Evolutionary conservation across 2,329 filamentous ascomycete genomes (phyloP).

Genomic region (Fusarium graminum): DNA sequence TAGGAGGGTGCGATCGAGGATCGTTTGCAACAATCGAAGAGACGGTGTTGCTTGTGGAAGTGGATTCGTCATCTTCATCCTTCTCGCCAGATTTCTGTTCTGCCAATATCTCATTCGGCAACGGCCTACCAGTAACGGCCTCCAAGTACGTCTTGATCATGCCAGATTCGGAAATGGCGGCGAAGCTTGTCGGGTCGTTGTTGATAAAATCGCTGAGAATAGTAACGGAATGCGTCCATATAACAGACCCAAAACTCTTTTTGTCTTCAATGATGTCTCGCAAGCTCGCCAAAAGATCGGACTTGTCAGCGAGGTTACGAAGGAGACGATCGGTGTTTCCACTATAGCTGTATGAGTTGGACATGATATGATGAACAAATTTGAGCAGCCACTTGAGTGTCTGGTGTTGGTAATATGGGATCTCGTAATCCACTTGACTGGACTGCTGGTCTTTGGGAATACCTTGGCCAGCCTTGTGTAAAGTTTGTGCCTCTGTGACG

Average conservation of each 20-base stretch:
- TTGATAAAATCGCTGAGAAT: conserved; percentile 97
- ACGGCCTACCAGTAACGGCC: conserved; percentile 74
- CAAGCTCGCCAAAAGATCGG: conserved; percentile 82
- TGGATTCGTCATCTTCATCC: conserved; percentile 52
- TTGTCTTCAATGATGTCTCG: conserved; percentile 86
- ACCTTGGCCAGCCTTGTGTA: conserved; percentile 76
- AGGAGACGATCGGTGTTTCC: conserved; percentile 91
- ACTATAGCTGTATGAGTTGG: conserved; percentile 74
- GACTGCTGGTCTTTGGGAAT: conserved; percentile 79
- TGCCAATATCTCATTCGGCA: conserved; percentile 53
- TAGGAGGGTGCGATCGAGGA: conserved; percentile 66
- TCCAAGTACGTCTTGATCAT: conserved; percentile 89
- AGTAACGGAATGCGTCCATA: conserved; percentile 94
- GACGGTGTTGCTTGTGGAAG: conserved; percentile 57
- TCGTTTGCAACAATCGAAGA: conserved; percentile 55
- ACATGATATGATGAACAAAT: conserved; percentile 96
- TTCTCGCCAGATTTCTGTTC: conserved; percentile 50
- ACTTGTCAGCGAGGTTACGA: conserved; percentile 94
- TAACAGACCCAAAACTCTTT: conserved; percentile 85
- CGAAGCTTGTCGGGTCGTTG: conserved; percentile 97
- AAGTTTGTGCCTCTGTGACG: conserved; percentile 76
- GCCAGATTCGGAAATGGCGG: conserved; percentile 93
- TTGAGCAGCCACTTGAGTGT: conserved; percentile 94
- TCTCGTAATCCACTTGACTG: conserved; percentile 89
- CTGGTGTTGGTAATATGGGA: conserved; percentile 93